Percentiles rank a stretch among this genome's conserved stretches.
These are phyloP conservation scores for Epichloe elymi DNA, from an alignment of 2,329 filamentous ascomycete species.

Conservation along the genomic window DNA sequence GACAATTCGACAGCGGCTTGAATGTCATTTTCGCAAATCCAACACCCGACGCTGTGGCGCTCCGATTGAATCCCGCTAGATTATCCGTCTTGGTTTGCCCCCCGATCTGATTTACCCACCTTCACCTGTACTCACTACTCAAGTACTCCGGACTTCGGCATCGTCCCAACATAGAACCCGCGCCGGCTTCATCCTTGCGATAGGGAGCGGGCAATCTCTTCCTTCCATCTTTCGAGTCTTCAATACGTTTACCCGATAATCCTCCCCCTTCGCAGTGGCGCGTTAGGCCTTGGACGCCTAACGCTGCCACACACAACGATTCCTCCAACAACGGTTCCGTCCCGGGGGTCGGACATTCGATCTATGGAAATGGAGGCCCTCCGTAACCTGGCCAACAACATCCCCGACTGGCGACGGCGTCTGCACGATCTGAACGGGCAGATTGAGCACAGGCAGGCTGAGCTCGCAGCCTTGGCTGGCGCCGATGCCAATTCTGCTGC, in stretches of 20 bases:
- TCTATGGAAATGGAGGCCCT: conserved; percentile 42
- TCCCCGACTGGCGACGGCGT: conserved; percentile 46
- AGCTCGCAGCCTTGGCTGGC: conserved; percentile 37
- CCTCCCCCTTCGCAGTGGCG: conserved; percentile 6
- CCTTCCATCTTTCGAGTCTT: background rate
- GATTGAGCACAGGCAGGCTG: conserved; percentile 47
- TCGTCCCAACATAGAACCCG: background rate
- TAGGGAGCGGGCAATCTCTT: background rate
- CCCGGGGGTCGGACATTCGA: conserved; percentile 15
- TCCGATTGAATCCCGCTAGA: too few relatives aligned
- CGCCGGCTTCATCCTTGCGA: background rate
- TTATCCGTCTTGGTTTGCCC: too few relatives aligned
- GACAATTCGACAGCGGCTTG: too few relatives aligned
- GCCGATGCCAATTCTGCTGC: conserved; percentile 12
- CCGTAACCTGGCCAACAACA: conserved; percentile 37
- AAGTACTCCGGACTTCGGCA: background rate
- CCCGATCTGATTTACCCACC: too few relatives aligned
- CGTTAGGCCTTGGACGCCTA: conserved; percentile 20
- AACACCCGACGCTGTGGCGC: too few relatives aligned
- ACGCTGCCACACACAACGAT: conserved; percentile 13
- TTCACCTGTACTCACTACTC: too few relatives aligned
- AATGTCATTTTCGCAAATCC: too few relatives aligned
- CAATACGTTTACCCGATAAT: background rate
- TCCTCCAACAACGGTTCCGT: conserved; percentile 16
- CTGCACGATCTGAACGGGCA: conserved; percentile 48